Evolutionary conservation across 139 green algal genomes (phyloP), one percentile per base, ranked within the genome.

Genomic region (Chlamydomonas applanata): DNA sequence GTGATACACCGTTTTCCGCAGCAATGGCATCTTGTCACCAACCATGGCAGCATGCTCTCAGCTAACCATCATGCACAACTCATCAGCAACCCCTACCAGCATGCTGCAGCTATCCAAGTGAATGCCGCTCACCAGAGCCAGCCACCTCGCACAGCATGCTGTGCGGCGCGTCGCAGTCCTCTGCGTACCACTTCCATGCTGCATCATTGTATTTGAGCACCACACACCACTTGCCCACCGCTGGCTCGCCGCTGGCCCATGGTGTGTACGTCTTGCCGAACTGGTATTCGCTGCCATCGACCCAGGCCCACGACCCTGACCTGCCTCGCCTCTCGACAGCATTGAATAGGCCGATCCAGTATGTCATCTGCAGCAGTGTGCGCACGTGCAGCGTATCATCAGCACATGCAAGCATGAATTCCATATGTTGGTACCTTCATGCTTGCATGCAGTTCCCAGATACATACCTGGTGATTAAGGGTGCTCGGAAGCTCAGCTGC

Each of bases 341-440:
- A 14, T 66, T 66, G 27, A 66, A 66, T 4, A 66, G 27, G n/a
- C 59, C 59, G 27, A 66, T 66, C 59, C 59, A 66, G 14, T 66
- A 66, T 11, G 25, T 27, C 4, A 66, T 27, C 59, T 66, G 59
- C 59, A 49, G 40, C 40, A 49, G 11, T 11, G 11, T 49, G 40
- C 7, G 40, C n/a, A n/a, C n/a, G n/a, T n/a, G n/a, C n/a, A n/a
- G n/a, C n/a, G n/a, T n/a, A n/a, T 49, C 7, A 49, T 49, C 40
- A 49, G 40, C 40, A n/a, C n/a, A n/a, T n/a, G n/a, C n/a, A n/a
- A n/a, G n/a, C n/a, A n/a, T n/a, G n/a, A n/a, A n/a, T n/a, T n/a
- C n/a, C n/a, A n/a, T n/a, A n/a, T n/a, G n/a, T n/a, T n/a, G n/a
- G n/a, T n/a, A n/a, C n/a, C n/a, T n/a, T n/a, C n/a, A n/a, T n/a